Evolutionary conservation across 768 basidiomycete genomes (phyloP), one percentile per base, ranked within the genome.

Genomic region (Tricholomella constricta): DNA sequence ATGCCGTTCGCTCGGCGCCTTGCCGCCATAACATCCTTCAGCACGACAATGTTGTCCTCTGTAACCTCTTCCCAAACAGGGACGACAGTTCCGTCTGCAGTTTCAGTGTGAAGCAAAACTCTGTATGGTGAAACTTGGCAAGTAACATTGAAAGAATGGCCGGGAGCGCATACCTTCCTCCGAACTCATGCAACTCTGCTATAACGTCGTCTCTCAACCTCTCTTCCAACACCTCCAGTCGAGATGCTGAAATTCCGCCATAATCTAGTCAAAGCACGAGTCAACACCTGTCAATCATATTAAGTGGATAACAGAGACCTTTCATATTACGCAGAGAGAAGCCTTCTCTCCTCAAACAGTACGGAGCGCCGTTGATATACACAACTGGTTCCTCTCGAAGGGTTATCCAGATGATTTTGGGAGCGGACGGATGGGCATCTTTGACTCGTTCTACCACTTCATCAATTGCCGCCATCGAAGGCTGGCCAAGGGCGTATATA

Each of bases 281-380:
- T 15, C 45, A 47, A 14, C 20, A 43, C 19, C 6, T 25, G n/a
- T 4, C 6, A 6, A 12, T 19, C 12, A 6, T 31, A 10, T 25
- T 12, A 22, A 17, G 14, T 37, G 54, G 22, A 32, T 10, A 36
- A 8, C 5, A 27, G 35, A 6, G 12, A 89, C 86, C 90, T 78
- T 95, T 97, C 86, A 98, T 93, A 64, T 99, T 98, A 38, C 97
- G 78, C 26, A 99, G 70, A 11, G 91, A 89, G 60, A 89, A 91
- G 3, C 84, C 81, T 63, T 96, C 92, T 52, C 93, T 76, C 55
- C 96, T 79, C 66, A 91, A 69, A 59, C 95, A 98, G 69, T 94
- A 98, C 0, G 94, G 92, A 15, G 85, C 82, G 26, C 95, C 95
- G 62, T 98, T 96, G 61, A 98, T 83, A 68, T 95, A 94, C 0